Base-by-base conservation (phyloP, 306 rosid genomes). In the Trichosanthes cucumerina region DNA sequence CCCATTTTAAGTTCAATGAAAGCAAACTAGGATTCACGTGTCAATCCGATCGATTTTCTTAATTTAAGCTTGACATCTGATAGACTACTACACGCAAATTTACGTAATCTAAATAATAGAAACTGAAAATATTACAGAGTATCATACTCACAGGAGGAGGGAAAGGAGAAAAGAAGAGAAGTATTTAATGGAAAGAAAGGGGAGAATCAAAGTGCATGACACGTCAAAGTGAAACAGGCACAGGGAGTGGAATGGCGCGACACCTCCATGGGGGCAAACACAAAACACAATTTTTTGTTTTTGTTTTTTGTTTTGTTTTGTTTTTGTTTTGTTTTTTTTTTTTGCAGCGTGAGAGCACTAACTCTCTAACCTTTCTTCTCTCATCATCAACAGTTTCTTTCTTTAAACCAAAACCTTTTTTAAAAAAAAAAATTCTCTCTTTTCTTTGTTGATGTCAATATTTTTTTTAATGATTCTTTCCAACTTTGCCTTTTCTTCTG, bases 131-230 rank as follows among this genome's bases (percentile, higher is more conserved):
- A n/a, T n/a, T n/a, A n/a, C n/a, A n/a, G n/a, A n/a, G n/a, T n/a
- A n/a, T n/a, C n/a, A n/a, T n/a, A n/a, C n/a, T n/a, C n/a, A n/a
- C n/a, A 52, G 63, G 69, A 85, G 83, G 24, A 12, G n/a, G 49
- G 19, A 31, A 41, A 69, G 39, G 54, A 44, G 72, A 33, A 50
- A 82, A 14, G 75, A 75, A 49, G 49, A 41, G 41, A 81, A 85
- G 86, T 85, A 89, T 89, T 86, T 89, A 89, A 82, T 85, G 85
- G 82, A 18, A 88, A 84, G n/a, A n/a, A 60, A 18, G 19, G 46
- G 38, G 63, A 75, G 81, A 41, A 34, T 72, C 76, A 79, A 79
- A 73, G 62, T 75, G 85, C 77, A 41, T 85, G 89, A 86, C 91
- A 87, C 90, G 87, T 87, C 91, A 85, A 83, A 81, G 83, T 76